Evolutionary conservation across 2,329 filamentous ascomycete genomes (phyloP).

Genomic region (Colletotrichum tropicicola): DNA sequence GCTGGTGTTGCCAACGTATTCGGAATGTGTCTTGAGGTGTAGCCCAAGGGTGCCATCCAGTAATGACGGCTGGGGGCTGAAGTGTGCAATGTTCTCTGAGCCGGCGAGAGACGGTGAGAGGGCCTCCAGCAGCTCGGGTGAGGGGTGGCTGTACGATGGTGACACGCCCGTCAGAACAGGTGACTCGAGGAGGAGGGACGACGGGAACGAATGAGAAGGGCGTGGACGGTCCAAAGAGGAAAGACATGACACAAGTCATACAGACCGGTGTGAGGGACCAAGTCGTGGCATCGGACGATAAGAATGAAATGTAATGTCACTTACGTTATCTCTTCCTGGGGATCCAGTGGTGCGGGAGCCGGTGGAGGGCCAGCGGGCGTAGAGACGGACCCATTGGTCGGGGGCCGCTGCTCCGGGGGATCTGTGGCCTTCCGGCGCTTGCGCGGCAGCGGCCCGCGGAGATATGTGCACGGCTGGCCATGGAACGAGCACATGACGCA

Average conservation of each 20-base stretch:
- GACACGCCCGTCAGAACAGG: background rate
- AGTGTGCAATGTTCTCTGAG: constrained; percentile 27
- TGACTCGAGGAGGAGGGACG: background rate
- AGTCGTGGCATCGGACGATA: background rate
- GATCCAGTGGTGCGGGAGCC: constrained; percentile 23
- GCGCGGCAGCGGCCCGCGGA: constrained; percentile 48
- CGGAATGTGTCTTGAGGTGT: constrained; percentile 66
- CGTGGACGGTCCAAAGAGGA: background rate
- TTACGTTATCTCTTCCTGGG: constrained; percentile 30
- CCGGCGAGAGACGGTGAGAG: constrained; percentile 27
- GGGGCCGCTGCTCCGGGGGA: constrained; percentile 32
- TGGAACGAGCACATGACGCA: constrained; percentile 74
- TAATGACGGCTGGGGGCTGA: constrained; percentile 33
- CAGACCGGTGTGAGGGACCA: background rate
- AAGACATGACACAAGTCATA: background rate
- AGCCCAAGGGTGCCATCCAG: constrained; percentile 60
- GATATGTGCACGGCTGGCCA: constrained; percentile 73
- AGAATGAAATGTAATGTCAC: background rate
- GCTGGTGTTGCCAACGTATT: constrained; percentile 67
- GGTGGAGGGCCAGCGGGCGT: constrained; percentile 14
- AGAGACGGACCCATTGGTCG: constrained; percentile 23
- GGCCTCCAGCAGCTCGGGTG: constrained; percentile 30
- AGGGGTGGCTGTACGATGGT: constrained; percentile 23
- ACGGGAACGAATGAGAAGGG: constrained; percentile 1
- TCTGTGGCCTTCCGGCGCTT: constrained; percentile 37